A percentile compares a stretch with the other conserved stretches of the same genome.
Conservation (phyloP, 1,284 basidiomycete species). For the Trichosporon faecale region DNA sequence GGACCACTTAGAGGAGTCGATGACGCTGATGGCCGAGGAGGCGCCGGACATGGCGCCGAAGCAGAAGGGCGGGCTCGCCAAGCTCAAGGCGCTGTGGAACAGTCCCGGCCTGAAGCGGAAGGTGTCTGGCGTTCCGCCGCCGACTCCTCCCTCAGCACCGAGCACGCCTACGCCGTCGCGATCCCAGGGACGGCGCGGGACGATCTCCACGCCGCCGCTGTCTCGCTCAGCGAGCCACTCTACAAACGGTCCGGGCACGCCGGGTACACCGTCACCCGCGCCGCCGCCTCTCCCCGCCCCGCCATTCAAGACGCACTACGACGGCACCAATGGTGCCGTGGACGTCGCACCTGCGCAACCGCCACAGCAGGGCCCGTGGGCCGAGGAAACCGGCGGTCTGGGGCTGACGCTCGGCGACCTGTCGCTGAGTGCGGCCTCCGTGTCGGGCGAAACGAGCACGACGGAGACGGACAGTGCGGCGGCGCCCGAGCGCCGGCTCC, state of each 20-base stretch:
- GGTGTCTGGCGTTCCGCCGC: background rate
- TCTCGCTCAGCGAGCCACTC: background rate
- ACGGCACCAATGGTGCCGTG: constrained; percentile 64
- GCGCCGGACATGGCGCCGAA: background rate
- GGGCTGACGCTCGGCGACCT: background rate
- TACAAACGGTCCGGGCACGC: background rate
- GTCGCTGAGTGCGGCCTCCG: background rate
- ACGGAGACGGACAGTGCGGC: constrained; percentile 21
- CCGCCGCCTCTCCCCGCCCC: background rate
- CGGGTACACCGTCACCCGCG: background rate
- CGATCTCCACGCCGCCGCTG: background rate
- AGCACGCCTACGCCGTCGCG: constrained; percentile 14
- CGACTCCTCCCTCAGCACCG: background rate
- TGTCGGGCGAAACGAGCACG: constrained; percentile 3
- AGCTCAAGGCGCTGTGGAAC: constrained; percentile 5
- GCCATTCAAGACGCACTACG: constrained; percentile 71
- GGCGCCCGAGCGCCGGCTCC: constrained; percentile 57
- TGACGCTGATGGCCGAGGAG: constrained; percentile 58
- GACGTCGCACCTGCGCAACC: constrained; percentile 63
- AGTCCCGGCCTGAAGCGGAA: background rate
- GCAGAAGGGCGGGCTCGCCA: constrained; percentile 4
- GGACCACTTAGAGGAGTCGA: constrained; percentile 86
- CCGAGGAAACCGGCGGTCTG: constrained; percentile 43
- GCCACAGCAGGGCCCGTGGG: constrained; percentile 64
- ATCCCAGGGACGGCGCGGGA: background rate